Percentiles rank a stretch among this genome's conserved stretches.
phyloP scores from a whole-genome alignment of 2,329 filamentous ascomycete genomes.

The Pseudocercospora macadamiae region DNA sequence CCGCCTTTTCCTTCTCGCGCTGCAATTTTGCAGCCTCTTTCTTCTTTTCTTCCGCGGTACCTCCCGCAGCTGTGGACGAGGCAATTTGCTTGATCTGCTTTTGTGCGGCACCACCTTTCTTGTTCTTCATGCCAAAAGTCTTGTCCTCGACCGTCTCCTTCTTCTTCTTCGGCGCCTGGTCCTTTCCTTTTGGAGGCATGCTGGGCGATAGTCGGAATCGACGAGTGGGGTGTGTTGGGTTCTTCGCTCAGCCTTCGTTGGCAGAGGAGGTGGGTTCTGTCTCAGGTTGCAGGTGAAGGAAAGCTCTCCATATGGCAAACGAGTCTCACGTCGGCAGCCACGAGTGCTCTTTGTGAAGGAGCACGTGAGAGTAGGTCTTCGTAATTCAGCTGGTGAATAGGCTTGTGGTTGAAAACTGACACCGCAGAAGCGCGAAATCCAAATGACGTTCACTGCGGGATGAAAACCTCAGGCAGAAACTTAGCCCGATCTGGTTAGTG shows the following conservation, averaged over 20 bases:
- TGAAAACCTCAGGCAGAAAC: too few relatives aligned
- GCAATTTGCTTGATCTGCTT: conserved; percentile 86
- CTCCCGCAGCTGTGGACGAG: conserved; percentile 71
- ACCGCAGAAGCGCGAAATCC: too few relatives aligned
- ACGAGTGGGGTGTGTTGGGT: conserved; percentile 5
- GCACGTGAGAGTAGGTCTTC: background rate
- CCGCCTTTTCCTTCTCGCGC: conserved; percentile 85
- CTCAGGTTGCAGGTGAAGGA: conserved; percentile 36
- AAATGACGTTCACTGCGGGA: background rate
- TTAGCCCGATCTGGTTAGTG: too few relatives aligned
- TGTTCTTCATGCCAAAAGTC: conserved; percentile 99
- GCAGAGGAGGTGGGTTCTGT: conserved; percentile 1
- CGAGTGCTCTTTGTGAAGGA: conserved; percentile 11
- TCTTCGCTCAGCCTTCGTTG: conserved; percentile 21
- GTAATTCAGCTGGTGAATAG: background rate
- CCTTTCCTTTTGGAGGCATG: conserved; percentile 71
- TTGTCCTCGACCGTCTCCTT: conserved; percentile 81
- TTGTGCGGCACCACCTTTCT: conserved; percentile 90
- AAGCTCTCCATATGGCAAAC: conserved; percentile 39
- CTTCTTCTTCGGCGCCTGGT: conserved; percentile 50
- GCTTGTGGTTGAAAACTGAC: background rate
- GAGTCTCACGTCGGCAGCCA: conserved; percentile 20
- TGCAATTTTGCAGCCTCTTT: conserved; percentile 67
- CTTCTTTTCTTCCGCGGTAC: conserved; percentile 84
- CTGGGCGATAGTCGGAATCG: conserved; percentile 41